Conservation (phyloP, 2,329 filamentous ascomycete genomes). For the Exserohilum turcica region DNA sequence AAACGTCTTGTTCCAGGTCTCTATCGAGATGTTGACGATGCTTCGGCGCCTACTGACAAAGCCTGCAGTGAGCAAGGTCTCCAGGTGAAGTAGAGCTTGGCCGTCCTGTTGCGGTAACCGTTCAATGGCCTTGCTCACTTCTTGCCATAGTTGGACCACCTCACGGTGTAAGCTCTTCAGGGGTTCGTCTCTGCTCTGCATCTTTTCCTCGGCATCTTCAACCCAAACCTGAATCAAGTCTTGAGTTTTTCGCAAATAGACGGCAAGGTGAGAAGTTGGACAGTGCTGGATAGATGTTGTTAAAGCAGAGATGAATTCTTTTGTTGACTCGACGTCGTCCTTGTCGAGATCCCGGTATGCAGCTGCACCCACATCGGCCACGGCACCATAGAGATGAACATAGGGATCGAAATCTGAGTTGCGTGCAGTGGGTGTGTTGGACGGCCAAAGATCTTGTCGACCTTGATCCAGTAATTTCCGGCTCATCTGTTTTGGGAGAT, state of each 20-base stretch:
- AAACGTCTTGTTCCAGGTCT: conserved; percentile 74
- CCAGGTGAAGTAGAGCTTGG: conserved; percentile 59
- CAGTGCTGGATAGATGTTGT: conserved; percentile 48
- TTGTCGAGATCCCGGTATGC: conserved; percentile 58
- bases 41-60: conserved; percentile 58
- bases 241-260: conserved; percentile 66
- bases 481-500: conserved; percentile 52
- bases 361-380: conserved; percentile 58
- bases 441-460: conserved; percentile 70
- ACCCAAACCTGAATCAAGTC: conserved; percentile 67
- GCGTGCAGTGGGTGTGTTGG: conserved; percentile 45
- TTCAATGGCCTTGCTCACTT: conserved; percentile 60
- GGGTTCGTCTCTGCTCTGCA: conserved; percentile 31
- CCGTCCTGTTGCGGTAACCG: conserved; percentile 63
- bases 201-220: conserved; percentile 55
- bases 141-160: conserved; percentile 48
- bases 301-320: conserved; percentile 60
- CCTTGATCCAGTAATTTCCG: conserved; percentile 63
- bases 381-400: conserved; percentile 67
- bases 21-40: conserved; percentile 59
- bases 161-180: conserved; percentile 32
- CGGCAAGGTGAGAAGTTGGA: conserved; percentile 57
- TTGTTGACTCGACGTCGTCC: conserved; percentile 48
- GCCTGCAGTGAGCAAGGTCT: conserved; percentile 58
- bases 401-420: conserved; percentile 61